Conservation (phyloP, 805 yeast genomes). For the Wickerhamomyces ciferrii region DNA sequence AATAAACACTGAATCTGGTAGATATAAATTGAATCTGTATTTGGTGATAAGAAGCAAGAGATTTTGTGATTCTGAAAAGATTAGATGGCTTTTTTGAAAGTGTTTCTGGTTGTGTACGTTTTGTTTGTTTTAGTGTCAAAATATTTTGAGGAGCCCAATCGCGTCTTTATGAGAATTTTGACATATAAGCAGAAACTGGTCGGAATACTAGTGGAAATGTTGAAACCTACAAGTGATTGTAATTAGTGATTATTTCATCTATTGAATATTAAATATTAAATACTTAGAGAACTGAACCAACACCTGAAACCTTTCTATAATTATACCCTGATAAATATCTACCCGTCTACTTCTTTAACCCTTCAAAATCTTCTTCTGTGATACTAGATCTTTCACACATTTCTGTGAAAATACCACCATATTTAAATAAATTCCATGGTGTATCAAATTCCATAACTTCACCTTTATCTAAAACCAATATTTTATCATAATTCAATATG, state of each 20-base stretch:
- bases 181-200: neutral
- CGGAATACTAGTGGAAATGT: no score
- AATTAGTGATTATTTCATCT: no score
- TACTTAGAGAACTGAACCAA: no score
- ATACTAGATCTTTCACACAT: constrained; percentile 47
- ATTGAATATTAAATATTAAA: no score
- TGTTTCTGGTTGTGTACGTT: neutral
- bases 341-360: neutral
- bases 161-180: neutral
- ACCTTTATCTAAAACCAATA: constrained; percentile 51
- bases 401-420: constrained; percentile 38
- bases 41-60: no score
- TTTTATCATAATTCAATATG: constrained; percentile 46
- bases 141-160: neutral
- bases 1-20: no score
- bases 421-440: constrained; percentile 38
- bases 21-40: no score
- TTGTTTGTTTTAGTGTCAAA: neutral
- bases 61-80: neutral
- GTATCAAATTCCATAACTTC: constrained; percentile 43
- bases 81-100: no score
- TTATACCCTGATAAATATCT: no score
- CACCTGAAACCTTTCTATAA: no score
- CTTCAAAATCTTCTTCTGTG: constrained; percentile 35
- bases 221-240: no score